Evolutionary conservation across 2,329 filamentous ascomycete genomes (phyloP), one percentile per base, ranked within the genome.

Genomic region (Beauveria caledonica): DNA sequence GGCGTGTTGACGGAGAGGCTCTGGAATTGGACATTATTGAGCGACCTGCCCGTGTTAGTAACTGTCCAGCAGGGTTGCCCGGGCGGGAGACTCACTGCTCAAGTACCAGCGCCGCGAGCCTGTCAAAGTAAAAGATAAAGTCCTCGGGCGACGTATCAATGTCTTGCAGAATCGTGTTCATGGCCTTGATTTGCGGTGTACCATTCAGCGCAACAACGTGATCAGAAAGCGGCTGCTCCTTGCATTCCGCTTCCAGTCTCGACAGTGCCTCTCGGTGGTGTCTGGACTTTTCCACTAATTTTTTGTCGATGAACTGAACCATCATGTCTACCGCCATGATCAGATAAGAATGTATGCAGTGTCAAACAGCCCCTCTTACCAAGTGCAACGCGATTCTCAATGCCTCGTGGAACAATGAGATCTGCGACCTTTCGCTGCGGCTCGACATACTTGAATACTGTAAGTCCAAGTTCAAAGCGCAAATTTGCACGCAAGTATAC

Each of bases 111-210:
- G 89, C 85, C 2, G 90, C 86, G 42, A 97, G 78, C 42, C 94
- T 85, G 73, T 99, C 92, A 72, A 97, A 97, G 74, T 97, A 97
- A 74, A 97, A 97, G 63, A 96, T 90, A 71, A 97, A 97, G 67
- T 97, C 92, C 70, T 96, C 93, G 46, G 90, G 83, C 7, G 82
- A 78, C 0, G 91, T 93, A 52, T 86, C 82, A 19, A 89, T 87
- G 67, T 94, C 83, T 69, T 95, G 88, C 45, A 99, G 84, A 60
- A 97, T 89, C 0, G 92, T 97, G 71, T 90, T 92, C 83, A 99
- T 96, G 51, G 86, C 92, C 60, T 80, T 81, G 59, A 97, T 80
- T 72, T 99, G 94, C 9, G 86, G 83, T 1, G 89, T 96, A 63
- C 89, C 82, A 48, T 87, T 80, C 60, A 97, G 76, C 17, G 95